Evolutionary conservation across 345 rosid species (phyloP).

Genomic region (Alliaria petiolata): DNA sequence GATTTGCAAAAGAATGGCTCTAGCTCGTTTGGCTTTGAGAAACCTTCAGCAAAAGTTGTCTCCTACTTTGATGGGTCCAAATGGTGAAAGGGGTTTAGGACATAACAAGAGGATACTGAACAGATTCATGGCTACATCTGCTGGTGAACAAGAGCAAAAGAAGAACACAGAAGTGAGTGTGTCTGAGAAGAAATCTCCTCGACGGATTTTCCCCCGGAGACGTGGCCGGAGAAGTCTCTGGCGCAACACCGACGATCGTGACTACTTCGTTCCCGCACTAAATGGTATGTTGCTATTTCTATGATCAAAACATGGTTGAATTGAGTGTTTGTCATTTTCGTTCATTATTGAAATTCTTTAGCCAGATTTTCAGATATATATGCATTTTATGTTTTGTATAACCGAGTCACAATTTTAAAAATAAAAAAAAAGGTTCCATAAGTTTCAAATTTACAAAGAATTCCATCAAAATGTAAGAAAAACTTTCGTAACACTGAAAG

Average conservation of each 20-base stretch:
- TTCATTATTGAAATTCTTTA: background rate
- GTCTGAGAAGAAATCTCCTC: constrained; percentile 37
- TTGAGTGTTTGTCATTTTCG: background rate
- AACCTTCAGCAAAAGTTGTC: constrained; percentile 41
- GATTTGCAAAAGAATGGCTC: constrained; percentile 40
- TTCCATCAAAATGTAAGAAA: no score
- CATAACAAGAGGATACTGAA: constrained; percentile 28
- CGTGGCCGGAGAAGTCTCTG: constrained; percentile 51
- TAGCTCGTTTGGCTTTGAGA: constrained; percentile 60
- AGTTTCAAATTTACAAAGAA: no score
- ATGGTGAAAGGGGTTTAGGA: constrained; percentile 17
- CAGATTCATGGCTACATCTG: constrained; percentile 40
- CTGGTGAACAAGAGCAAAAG: constrained; percentile 30
- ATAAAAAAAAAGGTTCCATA: no score
- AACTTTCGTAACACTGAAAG: no score
- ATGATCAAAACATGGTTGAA: background rate
- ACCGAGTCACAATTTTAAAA: background rate
- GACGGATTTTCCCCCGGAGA: constrained; percentile 35
- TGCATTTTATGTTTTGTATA: background rate
- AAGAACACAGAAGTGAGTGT: constrained; percentile 46
- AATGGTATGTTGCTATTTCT: constrained; percentile 34
- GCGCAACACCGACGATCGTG: constrained; percentile 41
- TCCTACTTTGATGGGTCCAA: constrained; percentile 16
- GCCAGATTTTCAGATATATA: no score
- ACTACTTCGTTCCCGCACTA: constrained; percentile 49